A percentile compares a stretch with the other conserved stretches of the same genome.
Conservation (phyloP, 2,329 filamentous ascomycete genomes). For the Pseudocercospora cruenta region DNA sequence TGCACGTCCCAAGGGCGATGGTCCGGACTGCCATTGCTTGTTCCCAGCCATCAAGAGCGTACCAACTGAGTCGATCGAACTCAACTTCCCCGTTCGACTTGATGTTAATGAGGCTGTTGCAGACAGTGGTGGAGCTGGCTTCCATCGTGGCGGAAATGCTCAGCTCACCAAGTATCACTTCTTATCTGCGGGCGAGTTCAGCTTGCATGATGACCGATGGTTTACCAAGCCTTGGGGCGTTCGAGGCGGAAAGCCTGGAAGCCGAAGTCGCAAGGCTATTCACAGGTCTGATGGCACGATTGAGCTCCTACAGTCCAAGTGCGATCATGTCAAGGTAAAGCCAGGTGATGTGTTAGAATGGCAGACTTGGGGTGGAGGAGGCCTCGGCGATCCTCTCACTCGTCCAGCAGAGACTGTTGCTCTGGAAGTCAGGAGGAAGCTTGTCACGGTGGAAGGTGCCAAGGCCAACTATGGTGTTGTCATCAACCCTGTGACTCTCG, state of each 20-base stretch:
- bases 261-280: conserved; percentile 30
- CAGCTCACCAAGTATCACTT: conserved; percentile 33
- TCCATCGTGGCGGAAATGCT: conserved; percentile 31
- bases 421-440: conserved; percentile 30
- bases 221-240: conserved; percentile 34
- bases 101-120: conserved; percentile 35
- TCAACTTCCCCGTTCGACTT: conserved; percentile 33
- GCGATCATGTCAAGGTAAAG: conserved; percentile 34
- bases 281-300: conserved; percentile 25
- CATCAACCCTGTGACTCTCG: conserved; percentile 27
- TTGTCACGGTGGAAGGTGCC: conserved; percentile 29
- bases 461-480: conserved; percentile 32
- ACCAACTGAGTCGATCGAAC: conserved; percentile 33
- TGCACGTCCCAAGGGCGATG: conserved; percentile 33
- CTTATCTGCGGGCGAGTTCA: conserved; percentile 32
- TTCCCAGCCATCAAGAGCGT: conserved; percentile 35
- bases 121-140: conserved; percentile 32
- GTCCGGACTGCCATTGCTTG: conserved; percentile 34
- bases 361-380: conserved; percentile 34
- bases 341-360: conserved; percentile 32
- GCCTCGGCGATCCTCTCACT: conserved; percentile 30
- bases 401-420: conserved; percentile 32
- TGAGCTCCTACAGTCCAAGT: conserved; percentile 28
- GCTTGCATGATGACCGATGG: conserved; percentile 33
- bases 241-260: conserved; percentile 32